These are phyloP conservation scores for Poa annua DNA, from an alignment of 176 grass and related monocot genomes.

Conservation along the genomic window DNA sequence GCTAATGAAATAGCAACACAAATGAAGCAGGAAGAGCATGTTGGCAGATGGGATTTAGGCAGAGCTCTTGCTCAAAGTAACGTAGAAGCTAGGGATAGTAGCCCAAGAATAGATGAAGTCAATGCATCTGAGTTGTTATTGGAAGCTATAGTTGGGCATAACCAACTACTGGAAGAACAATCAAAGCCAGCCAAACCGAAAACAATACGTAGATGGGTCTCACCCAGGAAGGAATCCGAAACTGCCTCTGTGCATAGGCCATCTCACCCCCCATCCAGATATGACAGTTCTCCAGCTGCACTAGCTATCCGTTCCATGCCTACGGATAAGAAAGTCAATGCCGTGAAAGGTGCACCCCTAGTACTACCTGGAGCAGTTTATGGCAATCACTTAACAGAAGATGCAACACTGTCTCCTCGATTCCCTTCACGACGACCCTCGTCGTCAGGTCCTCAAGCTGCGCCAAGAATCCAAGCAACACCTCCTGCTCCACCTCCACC, in stretches of 20 bases:
- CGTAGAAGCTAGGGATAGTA: conserved; percentile 47
- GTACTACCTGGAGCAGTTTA: conserved; percentile 13
- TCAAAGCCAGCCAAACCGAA: conserved; percentile 55
- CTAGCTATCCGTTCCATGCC: conserved; percentile 61
- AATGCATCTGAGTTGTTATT: conserved; percentile 49
- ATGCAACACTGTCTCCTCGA: conserved; percentile 14
- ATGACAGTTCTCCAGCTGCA: conserved; percentile 79
- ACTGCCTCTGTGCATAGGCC: conserved; percentile 63
- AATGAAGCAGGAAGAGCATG: conserved; percentile 57
- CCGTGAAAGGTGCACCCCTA: conserved; percentile 28
- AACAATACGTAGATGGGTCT: conserved; percentile 70
- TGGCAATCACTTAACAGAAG: conserved; percentile 27
- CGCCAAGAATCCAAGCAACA: conserved; percentile 33
- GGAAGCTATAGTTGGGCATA: conserved; percentile 48
- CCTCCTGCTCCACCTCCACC: conserved; percentile 7
- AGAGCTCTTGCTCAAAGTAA: conserved; percentile 58
- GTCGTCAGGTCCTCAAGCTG: conserved; percentile 40
- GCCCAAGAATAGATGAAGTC: conserved; percentile 52
- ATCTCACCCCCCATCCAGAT: conserved; percentile 84
- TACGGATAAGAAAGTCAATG: conserved; percentile 47
- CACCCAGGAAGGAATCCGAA: conserved; percentile 75
- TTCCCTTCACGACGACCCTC: conserved; percentile 17
- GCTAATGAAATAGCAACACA: conserved; percentile 49
- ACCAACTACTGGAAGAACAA: conserved; percentile 43
- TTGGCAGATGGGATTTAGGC: conserved; percentile 36